phyloP scores from a whole-genome alignment of 495 filamentous ascomycete genomes.

The Podospora bellae-mahoneyi region DNA sequence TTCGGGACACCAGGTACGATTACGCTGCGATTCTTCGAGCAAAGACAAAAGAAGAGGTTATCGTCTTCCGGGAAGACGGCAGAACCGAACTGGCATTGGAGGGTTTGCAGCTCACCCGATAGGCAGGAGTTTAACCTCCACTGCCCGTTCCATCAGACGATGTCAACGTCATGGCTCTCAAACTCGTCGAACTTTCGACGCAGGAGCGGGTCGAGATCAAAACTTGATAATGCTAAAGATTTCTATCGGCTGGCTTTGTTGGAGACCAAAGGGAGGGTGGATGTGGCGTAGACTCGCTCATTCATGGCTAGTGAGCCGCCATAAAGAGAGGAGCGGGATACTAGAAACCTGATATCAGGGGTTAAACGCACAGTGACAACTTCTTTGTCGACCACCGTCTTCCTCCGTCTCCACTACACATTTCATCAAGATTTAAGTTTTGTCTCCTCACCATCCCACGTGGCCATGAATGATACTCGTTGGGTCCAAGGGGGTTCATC shows the following conservation, averaged over 20 bases:
- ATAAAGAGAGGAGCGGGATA: not conserved
- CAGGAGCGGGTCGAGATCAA: not conserved
- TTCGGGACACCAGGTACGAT: not conserved
- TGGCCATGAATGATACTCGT: not conserved
- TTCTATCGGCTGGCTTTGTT: not conserved
- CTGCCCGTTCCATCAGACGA: not conserved
- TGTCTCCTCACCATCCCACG: not conserved
- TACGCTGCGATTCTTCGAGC: conserved; percentile 76
- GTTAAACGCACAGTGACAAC: not conserved
- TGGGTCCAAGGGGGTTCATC: not conserved
- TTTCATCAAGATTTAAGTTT: not conserved
- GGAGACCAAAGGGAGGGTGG: not conserved
- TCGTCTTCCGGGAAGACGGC: conserved; percentile 59
- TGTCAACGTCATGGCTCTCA: not conserved
- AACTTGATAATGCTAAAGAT: not conserved
- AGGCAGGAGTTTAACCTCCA: conserved; percentile 69
- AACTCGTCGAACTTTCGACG: not conserved
- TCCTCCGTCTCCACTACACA: not conserved
- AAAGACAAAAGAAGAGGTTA: conserved; percentile 58
- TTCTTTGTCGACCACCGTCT: not conserved
- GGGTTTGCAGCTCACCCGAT: conserved; percentile 66
- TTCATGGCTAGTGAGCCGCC: not conserved
- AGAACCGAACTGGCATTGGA: conserved; percentile 66
- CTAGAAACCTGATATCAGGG: not conserved
- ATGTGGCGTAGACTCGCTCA: not conserved